Conservation (phyloP, 2,329 filamentous ascomycete genomes). For the Aspergillus ochraceus region DNA sequence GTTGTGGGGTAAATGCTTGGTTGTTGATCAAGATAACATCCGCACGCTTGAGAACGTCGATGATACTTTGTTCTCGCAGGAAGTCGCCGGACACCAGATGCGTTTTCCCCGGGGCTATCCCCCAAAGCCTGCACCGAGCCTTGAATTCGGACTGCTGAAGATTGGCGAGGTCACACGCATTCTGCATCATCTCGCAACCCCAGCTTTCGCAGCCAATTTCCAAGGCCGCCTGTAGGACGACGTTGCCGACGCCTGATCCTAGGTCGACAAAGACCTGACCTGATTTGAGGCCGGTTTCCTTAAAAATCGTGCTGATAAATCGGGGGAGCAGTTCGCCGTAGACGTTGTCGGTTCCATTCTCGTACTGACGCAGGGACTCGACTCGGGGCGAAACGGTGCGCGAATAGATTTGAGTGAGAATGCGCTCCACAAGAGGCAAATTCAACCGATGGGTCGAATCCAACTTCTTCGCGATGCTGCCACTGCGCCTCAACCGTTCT, state of each 20-base stretch:
- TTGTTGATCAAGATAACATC: slow-evolving; percentile 99
- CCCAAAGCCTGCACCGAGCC: slow-evolving; percentile 86
- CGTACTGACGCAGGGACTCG: slow-evolving; percentile 78
- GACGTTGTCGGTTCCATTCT: slow-evolving; percentile 87
- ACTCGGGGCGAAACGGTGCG: slow-evolving; percentile 89
- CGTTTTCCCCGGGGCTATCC: slow-evolving; percentile 75
- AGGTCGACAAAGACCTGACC: slow-evolving; percentile 89
- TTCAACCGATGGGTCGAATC: slow-evolving; percentile 68
- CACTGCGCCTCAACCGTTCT: slow-evolving; percentile 64
- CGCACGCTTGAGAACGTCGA: slow-evolving; percentile 73
- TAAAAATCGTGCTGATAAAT: slow-evolving; percentile 80
- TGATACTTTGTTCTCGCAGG: slow-evolving; percentile 68
- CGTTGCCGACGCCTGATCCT: slow-evolving; percentile 93
- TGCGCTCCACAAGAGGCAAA: slow-evolving; percentile 72
- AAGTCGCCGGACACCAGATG: slow-evolving; percentile 83
- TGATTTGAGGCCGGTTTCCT: slow-evolving; percentile 74
- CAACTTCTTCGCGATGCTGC: slow-evolving; percentile 71
- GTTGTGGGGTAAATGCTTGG: slow-evolving; percentile 84
- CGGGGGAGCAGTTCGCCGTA: slow-evolving; percentile 89
- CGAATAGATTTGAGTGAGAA: slow-evolving; percentile 84
- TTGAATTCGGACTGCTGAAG: slow-evolving; percentile 80
- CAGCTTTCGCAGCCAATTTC: slow-evolving; percentile 93
- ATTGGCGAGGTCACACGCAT: slow-evolving; percentile 78
- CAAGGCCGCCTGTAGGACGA: slow-evolving; percentile 88
- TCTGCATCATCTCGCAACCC: slow-evolving; percentile 95